These are phyloP conservation scores for Lycium barbarum DNA, from an alignment of 257 asterid genomes.

Conservation along the genomic window DNA sequence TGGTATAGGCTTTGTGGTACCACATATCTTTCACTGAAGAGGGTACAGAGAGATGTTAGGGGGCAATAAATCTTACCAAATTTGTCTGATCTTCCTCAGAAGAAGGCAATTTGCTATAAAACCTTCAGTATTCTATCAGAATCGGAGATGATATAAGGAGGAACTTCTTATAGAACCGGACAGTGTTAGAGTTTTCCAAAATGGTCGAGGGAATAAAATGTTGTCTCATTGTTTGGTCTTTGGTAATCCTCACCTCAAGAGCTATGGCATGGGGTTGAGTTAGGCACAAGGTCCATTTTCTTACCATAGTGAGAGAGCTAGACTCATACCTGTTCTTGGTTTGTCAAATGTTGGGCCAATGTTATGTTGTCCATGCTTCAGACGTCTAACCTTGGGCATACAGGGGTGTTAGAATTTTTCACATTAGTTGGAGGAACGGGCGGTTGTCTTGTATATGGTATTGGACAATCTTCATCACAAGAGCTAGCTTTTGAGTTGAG, in stretches of 20 bases:
- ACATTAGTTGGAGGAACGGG: neutral
- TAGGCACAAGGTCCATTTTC: neutral
- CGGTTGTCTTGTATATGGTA: neutral
- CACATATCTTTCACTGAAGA: neutral
- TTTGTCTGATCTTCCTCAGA: neutral
- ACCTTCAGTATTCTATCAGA: neutral
- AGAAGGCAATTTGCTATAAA: neutral
- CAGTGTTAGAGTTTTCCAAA: neutral
- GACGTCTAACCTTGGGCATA: neutral
- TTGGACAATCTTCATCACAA: neutral
- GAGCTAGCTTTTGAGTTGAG: neutral
- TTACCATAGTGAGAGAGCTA: neutral
- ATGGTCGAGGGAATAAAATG: neutral
- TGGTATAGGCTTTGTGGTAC: neutral
- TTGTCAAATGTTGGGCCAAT: neutral
- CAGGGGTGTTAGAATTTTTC: neutral
- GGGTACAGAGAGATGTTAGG: slow-evolving; percentile 16
- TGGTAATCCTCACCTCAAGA: neutral
- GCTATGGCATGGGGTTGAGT: neutral
- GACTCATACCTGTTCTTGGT: neutral
- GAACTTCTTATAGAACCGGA: neutral
- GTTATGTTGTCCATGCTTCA: neutral
- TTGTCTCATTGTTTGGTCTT: neutral
- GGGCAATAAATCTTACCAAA: neutral
- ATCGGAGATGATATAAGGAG: neutral